phyloP scores from a whole-genome alignment of 2,329 filamentous ascomycete genomes.

The Paracamarosporium sp. region DNA sequence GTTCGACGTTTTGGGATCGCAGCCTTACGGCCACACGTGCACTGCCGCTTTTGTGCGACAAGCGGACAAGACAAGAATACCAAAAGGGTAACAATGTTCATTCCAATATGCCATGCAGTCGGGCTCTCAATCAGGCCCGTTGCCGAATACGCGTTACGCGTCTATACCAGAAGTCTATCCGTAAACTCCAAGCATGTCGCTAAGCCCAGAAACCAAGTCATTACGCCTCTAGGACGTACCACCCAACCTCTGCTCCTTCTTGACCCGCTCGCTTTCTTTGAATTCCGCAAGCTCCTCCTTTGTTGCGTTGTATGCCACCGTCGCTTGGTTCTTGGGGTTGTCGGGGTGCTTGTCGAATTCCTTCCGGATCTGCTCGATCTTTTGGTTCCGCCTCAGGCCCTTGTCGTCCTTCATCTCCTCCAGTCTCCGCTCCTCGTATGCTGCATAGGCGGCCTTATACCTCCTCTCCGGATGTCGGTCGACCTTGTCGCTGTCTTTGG shows the following conservation, averaged over 20 bases:
- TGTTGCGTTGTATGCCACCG: slow-evolving; percentile 75
- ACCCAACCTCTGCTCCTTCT: slow-evolving; percentile 74
- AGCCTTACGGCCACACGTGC: slow-evolving; percentile 6
- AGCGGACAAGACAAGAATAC: neutral
- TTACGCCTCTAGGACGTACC: slow-evolving; percentile 16
- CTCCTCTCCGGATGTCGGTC: slow-evolving; percentile 89
- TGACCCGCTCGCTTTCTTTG: slow-evolving; percentile 70
- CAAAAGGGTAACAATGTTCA: slow-evolving; percentile 1
- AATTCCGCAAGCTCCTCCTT: slow-evolving; percentile 77
- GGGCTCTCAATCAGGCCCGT: neutral
- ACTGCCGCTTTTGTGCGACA: slow-evolving; percentile 6
- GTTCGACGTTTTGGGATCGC: neutral
- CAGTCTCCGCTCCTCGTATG: slow-evolving; percentile 81
- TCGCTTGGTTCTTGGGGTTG: slow-evolving; percentile 92
- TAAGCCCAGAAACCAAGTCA: slow-evolving; percentile 9
- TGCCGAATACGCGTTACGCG: neutral
- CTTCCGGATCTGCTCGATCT: slow-evolving; percentile 81
- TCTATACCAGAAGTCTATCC: slow-evolving; percentile 20
- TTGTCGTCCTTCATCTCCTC: slow-evolving; percentile 87
- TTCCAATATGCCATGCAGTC: neutral
- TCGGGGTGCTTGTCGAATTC: slow-evolving; percentile 95
- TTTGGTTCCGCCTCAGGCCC: slow-evolving; percentile 81
- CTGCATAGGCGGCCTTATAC: slow-evolving; percentile 83
- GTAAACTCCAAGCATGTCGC: slow-evolving; percentile 18
- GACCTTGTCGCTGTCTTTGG: slow-evolving; percentile 70